Base-by-base conservation (phyloP, 2,329 filamentous ascomycete species). In the Chrysosporium queenslandicum region DNA sequence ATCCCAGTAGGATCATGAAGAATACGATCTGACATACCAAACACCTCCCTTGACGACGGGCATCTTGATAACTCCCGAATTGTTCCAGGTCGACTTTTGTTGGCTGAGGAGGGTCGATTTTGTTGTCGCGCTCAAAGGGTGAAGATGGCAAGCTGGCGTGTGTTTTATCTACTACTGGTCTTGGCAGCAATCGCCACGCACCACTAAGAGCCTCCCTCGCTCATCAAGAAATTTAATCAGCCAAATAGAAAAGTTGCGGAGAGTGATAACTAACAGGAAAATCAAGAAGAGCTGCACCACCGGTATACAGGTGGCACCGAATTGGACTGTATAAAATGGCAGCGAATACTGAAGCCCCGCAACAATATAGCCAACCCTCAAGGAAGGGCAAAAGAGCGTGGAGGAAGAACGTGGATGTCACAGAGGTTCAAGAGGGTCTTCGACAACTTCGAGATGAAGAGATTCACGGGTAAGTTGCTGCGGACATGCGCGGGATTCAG, bases 341-440 rank as follows among this genome's bases (percentile, higher is more conserved):
- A 46, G 55, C 61, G n/a, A 56, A 58, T 25, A 54, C 66, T 25
- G 60, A 64, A 46, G 85, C 87, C 16, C 90, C 89, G 9, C 81
- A 83, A 57, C 87, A 94, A 60, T 82, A 85, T 71, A 89, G 81
- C 58, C 92, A 98, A 69, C 81, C 89, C 23, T 97, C 91, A 4
- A 80, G 92, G 66, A 98, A 98, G 69, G 92, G 94, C 62, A 97
- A 97, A 73, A 97, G 94, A 74, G 91, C 92, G 29, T 98, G 92
- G 92, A 81, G 92, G 65, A 98, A 97, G 70, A 95, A 98, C 72
- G 88, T 98, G 69, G 88, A 98, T 71, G 80, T 97, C 56, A 85
- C 87, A 25, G 84, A 94, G 57, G 80, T 98, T 23, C 79, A 91
- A 62, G 74, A 85, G 50, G 92, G 92, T 55, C 79, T 98, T 30